Conservation (phyloP, 2,329 filamentous ascomycete genomes). For the Byssothecium circinans region DNA sequence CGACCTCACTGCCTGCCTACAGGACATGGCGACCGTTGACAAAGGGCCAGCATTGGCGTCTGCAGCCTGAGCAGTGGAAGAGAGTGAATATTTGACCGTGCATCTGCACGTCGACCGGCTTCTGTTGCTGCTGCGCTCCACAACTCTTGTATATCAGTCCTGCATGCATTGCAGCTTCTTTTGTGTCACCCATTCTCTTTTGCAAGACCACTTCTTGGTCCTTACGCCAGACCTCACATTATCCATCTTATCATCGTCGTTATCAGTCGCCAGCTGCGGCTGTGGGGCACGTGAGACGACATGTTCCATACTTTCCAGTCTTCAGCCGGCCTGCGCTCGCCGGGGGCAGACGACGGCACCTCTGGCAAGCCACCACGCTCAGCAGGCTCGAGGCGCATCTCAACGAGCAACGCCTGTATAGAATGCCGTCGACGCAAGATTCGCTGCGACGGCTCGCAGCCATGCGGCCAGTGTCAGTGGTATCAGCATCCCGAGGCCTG, state of each 20-base stretch:
- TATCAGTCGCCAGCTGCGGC: background rate
- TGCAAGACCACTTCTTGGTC: background rate
- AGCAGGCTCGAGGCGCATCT: slow-evolving; percentile 48
- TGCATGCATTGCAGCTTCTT: background rate
- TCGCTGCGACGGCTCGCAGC: slow-evolving; percentile 78
- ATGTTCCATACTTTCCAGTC: slow-evolving; percentile 53
- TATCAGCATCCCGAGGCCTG: slow-evolving; percentile 79
- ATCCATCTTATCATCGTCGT: background rate
- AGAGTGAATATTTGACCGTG: slow-evolving; percentile 4
- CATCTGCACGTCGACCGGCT: slow-evolving; percentile 11
- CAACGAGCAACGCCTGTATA: slow-evolving; percentile 65
- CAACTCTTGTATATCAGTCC: slow-evolving; percentile 4
- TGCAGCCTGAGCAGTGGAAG: slow-evolving; percentile 17
- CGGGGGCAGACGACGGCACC: slow-evolving; percentile 34
- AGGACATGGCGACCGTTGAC: slow-evolving; percentile 13
- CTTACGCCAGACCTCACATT: background rate
- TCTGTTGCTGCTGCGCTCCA: background rate
- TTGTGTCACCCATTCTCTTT: background rate
- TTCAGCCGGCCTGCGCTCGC: slow-evolving; percentile 35
- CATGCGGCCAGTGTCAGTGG: slow-evolving; percentile 80
- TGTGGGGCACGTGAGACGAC: slow-evolving; percentile 7
- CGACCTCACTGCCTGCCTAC: slow-evolving; percentile 2
- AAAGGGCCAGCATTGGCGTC: slow-evolving; percentile 12
- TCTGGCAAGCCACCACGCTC: slow-evolving; percentile 40
- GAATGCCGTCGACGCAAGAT: slow-evolving; percentile 82